A percentile compares a stretch with the other conserved stretches of the same genome.
Conservation (phyloP, 257 asterid genomes). For the Solanum pennellii region DNA sequence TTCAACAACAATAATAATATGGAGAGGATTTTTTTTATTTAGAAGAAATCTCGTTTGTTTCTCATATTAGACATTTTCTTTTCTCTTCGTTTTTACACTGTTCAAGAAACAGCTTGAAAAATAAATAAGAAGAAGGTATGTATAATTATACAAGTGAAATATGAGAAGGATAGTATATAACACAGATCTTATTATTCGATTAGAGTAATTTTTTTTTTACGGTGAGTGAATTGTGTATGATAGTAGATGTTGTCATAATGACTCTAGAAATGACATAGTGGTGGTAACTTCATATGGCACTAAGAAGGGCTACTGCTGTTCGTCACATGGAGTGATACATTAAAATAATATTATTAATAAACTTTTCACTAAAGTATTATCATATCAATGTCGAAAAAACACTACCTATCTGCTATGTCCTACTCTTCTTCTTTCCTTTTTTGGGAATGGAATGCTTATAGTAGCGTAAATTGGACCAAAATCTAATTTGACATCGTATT, state of each 20-base stretch:
- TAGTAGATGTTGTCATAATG: constrained; percentile 13
- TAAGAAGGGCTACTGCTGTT: neutral
- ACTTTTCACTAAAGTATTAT: neutral
- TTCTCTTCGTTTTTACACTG: neutral
- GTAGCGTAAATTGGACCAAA: no score
- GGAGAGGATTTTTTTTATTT: neutral
- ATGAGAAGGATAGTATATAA: neutral
- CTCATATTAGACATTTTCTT: neutral
- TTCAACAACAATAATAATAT: neutral
- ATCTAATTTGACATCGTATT: no score
- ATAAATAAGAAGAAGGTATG: neutral
- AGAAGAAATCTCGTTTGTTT: neutral
- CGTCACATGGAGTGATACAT: neutral
- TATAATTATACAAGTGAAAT: neutral
- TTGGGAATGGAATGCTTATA: neutral
- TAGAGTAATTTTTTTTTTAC: neutral
- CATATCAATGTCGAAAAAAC: neutral
- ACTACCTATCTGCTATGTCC: neutral
- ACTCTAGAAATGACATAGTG: constrained; percentile 1
- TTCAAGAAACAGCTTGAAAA: neutral
- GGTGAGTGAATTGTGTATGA: neutral
- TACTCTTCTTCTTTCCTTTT: neutral
- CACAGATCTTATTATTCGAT: neutral
- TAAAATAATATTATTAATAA: neutral
- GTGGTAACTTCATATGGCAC: neutral